Base-by-base conservation (phyloP, 1,139 yeast genomes). In the Hansenula sp. region DNA sequence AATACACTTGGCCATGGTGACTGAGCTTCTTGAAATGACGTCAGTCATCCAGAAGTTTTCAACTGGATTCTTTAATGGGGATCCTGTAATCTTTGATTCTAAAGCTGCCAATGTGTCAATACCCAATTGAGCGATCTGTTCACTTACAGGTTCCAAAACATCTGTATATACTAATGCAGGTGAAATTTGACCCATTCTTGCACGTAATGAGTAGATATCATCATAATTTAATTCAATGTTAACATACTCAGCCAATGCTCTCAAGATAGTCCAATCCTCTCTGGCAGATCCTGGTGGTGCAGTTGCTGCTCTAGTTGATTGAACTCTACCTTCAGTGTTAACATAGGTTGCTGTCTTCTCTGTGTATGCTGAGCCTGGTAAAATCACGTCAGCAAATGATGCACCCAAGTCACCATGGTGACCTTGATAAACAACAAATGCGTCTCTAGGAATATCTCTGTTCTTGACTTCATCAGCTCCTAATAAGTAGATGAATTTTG, bases 371-470 rank as follows among this genome's bases (percentile, higher is more conserved):
- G 92, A 75, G 41, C 92, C 92, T 42, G 96, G 96, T 52, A 87
- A 75, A 45, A 87, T 77, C 34, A 87, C 95, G 61, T 87, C 95
- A 36, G 96, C 96, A 55, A 79, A 76, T 17, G 92, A 82, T 26
- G 96, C 96, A 54, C 96, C 96, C 30, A 77, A 64, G 54, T 87
- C 96, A 68, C 96, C 96, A 65, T 87, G 95, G 64, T 87, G 96
- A 42, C 96, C 96, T 68, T 87, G 90, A 68, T 87, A 87, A 41
- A 87, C 82, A 29, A 87, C 96, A 61, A 87, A 87, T 11, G 96
- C 89, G 60, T 87, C 94, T 62, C 73, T 71, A 53, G 95, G 95
- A 55, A 86, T 78, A 46, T 83, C 86, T 43, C 73, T 67, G 49
- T 81, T 77, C 49, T 73, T 66, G 49, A 86, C 63, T 66, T 87